Evolutionary conservation across 768 basidiomycete genomes (phyloP), one percentile per base, ranked within the genome.

Genomic region (Imleria badia): DNA sequence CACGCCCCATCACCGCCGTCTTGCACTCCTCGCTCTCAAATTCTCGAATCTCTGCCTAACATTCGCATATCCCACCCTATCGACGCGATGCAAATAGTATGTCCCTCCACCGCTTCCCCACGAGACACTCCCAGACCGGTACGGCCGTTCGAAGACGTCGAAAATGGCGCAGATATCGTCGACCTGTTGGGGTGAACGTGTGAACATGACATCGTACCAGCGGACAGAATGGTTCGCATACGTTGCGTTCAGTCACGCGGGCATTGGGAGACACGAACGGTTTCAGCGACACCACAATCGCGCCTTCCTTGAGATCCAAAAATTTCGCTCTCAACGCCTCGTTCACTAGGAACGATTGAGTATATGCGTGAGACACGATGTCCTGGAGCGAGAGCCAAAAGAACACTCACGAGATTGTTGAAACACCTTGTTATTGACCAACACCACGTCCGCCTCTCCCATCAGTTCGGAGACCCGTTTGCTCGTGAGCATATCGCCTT

Each of bases 231-330:
- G n/a, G 23, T 22, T 14, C 44, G 67, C 85, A 51, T 60, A 90
- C 87, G 60, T 94, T 96, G 42, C 89, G 87, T 61, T 93, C 87
- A 1, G 89, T 92, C 53, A 97, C 76, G 35, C 90, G 83, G 40
- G 86, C 87, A 60, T 87, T 76, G 0, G 83, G 81, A 31, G 86
- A 81, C 52, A 94, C 86, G 58, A 92, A 97, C 1, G 94, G 92
- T 54, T 87, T 84, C 17, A 99, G 74, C 19, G 91, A 94, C 35
- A 98, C 82, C 44, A 99, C 89, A 45, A 86, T 86, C 0, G 94
- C 93, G 19, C 92, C 91, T 55, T 96, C 92, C 66, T 94, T 97
- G 55, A 98, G 76, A 66, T 99, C 97, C 51, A 99, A 76, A 72
- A 98, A 98, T 65, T 93, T 89, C 29, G 89, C 86, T 42, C 89